These are phyloP conservation scores for Hortiboletus rubellus DNA, from an alignment of 1,284 basidiomycete species.

Conservation along the genomic window DNA sequence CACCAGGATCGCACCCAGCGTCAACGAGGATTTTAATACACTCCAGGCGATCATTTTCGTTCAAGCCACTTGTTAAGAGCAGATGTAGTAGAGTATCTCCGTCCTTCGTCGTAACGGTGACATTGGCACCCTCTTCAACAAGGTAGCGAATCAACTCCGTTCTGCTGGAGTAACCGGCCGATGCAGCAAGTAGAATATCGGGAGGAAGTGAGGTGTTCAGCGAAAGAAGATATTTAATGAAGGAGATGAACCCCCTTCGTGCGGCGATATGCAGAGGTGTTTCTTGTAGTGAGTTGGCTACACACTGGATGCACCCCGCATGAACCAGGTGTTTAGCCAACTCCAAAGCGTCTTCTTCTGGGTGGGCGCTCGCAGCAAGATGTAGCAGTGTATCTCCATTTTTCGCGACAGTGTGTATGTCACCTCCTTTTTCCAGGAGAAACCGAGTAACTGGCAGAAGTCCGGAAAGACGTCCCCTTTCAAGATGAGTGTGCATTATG, in stretches of 20 bases:
- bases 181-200: slow-evolving; percentile 7
- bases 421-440: slow-evolving; percentile 5
- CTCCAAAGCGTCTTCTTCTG: not conserved
- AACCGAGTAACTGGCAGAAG: not conserved
- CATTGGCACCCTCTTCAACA: not conserved
- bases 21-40: not conserved
- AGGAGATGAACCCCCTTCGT: not conserved
- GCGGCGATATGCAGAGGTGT: slow-evolving; percentile 7
- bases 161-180: not conserved
- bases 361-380: not conserved
- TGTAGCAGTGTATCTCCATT: slow-evolving; percentile 12
- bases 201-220: not conserved
- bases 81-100: slow-evolving; percentile 2
- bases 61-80: too few relatives aligned
- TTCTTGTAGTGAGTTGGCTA: not conserved
- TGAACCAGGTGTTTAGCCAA: not conserved
- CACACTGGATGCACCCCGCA: not conserved
- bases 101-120: not conserved
- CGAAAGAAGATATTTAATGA: slow-evolving; percentile 7
- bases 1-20: not conserved
- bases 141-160: not conserved
- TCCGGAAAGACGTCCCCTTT: too few relatives aligned
- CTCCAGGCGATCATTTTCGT: not conserved
- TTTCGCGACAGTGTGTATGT: not conserved
- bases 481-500: not conserved